Evolutionary conservation across 2,329 filamentous ascomycete genomes (phyloP), one percentile per base, ranked within the genome.

Genomic region (Lojkania enalia): DNA sequence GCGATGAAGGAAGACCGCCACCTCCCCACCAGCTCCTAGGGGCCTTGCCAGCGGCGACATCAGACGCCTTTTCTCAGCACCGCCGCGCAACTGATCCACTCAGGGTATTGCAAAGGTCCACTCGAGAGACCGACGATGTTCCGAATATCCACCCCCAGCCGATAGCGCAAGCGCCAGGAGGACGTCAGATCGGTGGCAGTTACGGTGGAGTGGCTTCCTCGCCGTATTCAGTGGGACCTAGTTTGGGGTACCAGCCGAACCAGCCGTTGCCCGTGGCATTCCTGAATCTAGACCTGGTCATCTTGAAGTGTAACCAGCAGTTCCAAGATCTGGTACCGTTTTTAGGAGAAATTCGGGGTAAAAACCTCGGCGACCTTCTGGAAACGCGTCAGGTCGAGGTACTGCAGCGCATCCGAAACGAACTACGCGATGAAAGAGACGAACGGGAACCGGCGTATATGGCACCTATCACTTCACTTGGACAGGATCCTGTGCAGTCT

Each of bases 361-460:
- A 67, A 40, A 66, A 68, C 33, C 58, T 80, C 15, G 56, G 61
- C 11, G 74, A 77, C 13, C 60, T 79, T 20, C 65, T 77, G 4
- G 68, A 71, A 27, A 57, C 66, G 3, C 58, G 67, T 16, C 72
- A 76, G 36, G 54, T 60, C 2, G 73, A 76, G 18, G 66, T 61
- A 37, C 64, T 79, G 49, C 69, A 72, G 35, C 61, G 66, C 12
- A 63, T 79, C 23, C 71, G 74, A 30, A 71, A 67, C 37, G 66
- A 71, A 13, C 59, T 80, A 37, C 66, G 74, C 27, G 69, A 73
- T 27, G 77, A 79, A 50, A 61, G 73, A 37, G 73, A 76, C 30
- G 62, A 67, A 20, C 69, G 73, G 27, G 76, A 79, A 43, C 76
- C 77, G 12, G 61, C 74, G 20, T 77, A 76, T 50, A 72, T 78